Conservation (phyloP, 352 stramenopile species). For the Phytopythium aichiense region DNA sequence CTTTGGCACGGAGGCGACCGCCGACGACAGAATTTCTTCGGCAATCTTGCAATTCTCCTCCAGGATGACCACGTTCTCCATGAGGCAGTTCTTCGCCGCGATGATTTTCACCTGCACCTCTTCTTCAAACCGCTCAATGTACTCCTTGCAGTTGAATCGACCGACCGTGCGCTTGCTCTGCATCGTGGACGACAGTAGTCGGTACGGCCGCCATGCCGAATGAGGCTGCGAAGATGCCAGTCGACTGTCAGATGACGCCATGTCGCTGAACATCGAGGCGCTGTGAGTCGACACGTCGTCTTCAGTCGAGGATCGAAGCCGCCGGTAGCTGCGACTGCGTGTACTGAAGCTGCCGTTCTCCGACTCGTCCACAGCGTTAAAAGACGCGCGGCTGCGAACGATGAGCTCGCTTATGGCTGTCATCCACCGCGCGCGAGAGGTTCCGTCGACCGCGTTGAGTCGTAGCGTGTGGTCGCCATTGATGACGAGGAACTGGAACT, state of each 20-base stretch:
- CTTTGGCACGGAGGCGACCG: slow-evolving; percentile 43
- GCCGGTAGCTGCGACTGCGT: slow-evolving; percentile 38
- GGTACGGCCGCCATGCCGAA: slow-evolving; percentile 66
- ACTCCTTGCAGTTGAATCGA: slow-evolving; percentile 35
- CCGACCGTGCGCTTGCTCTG: slow-evolving; percentile 45
- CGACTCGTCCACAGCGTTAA: slow-evolving; percentile 70
- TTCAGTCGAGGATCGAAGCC: slow-evolving; percentile 53
- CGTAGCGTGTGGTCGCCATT: slow-evolving; percentile 62
- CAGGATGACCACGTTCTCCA: slow-evolving; percentile 59
- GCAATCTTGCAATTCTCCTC: slow-evolving; percentile 63
- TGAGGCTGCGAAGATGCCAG: slow-evolving; percentile 3
- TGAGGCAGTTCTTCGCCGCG: slow-evolving; percentile 38
- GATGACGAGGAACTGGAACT: slow-evolving; percentile 83
- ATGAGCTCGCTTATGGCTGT: slow-evolving; percentile 80
- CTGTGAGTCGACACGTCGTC: slow-evolving; percentile 41
- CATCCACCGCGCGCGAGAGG: slow-evolving; percentile 57
- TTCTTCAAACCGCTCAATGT: slow-evolving; percentile 44
- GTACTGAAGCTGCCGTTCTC: slow-evolving; percentile 37
- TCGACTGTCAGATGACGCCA: slow-evolving; percentile 10
- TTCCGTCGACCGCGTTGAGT: slow-evolving; percentile 66
- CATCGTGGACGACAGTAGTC: slow-evolving; percentile 76
- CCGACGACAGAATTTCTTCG: slow-evolving; percentile 57
- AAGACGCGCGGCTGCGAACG: slow-evolving; percentile 68
- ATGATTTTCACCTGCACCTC: slow-evolving; percentile 39
- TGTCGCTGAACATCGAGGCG: slow-evolving; percentile 24